Evolutionary conservation across 2,329 filamentous ascomycete genomes (phyloP), one percentile per base, ranked within the genome.

Genomic region (Sclerotinia minor): DNA sequence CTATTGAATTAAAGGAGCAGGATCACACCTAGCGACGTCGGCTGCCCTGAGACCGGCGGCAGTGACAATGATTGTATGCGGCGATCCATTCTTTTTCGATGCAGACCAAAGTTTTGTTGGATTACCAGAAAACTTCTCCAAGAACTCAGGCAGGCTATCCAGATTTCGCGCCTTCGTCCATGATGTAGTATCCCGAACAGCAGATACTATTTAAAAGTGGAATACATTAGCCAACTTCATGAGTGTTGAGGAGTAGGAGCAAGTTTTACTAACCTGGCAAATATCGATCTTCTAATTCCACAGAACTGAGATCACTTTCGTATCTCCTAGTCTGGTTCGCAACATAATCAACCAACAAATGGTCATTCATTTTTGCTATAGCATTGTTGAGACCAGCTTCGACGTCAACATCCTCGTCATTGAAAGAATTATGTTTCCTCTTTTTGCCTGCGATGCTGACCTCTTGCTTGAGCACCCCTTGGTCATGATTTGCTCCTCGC

Each of bases 1-100:
- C 35, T 55, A 24, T 21, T n/a, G n/a, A 50, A 57, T 13, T 11
- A 41, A 11, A 26, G 29, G 29, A 69, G 17, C 44, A 45, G n/a
- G 24, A 44, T 73, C 78, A 54, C 81, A 90, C 88, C 90, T 86
- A 38, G 91, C 89, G 58, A 97, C 80, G 76, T 98, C 92, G 21
- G 94, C 93, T 5, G 95, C 93, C 75, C 95, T 85, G 67, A 97
- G 82, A 0, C 92, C 95, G 7, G 94, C 92, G 11, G 87, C 87
- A 17, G 94, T 88, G n/a, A 99, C 85, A 47, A 99, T 87, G 66
- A 99, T 83, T 1, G 94, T 98, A 78, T 98, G 95, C 44, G 91
- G 91, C 1, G 87, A 82, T 7, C 90, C 91, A 52, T 88, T 89
- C 74, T 87, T 83, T 79, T 89, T 85, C 0, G 91, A 85, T 0